Base-by-base conservation (phyloP, 345 rosid species). In the Arabis alpina region DNA sequence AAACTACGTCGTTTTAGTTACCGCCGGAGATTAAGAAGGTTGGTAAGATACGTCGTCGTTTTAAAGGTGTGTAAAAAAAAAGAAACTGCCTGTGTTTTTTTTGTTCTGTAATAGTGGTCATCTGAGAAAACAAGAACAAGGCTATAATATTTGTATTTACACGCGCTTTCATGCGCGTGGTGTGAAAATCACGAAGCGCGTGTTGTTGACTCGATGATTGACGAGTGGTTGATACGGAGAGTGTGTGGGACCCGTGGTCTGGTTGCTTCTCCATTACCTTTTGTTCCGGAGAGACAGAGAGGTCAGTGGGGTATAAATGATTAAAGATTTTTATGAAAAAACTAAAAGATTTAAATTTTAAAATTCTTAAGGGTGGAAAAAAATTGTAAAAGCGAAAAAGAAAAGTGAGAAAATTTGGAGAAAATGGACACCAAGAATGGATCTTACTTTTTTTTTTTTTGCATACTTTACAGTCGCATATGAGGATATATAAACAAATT, bases 161-260 rank as follows among this genome's bases (percentile, higher is more conserved):
- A 72, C 85, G 79, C 78, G 10, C 64, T 54, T 28, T 2, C 0
- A 1, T 9, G 64, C 64, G 77, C 84, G 88, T 79, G 70, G 0
- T n/a, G 0, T 6, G 5, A 10, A 4, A n/a, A 16, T 53, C 12
- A 64, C 1, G 3, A 27, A 0, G 58, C 48, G 73, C 67, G 78
- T 66, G 73, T 24, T 7, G 0, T 0, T 0, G 1, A 74, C 75
- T 71, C 30, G 48, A 4, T 12, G 2, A 1, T 23, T 4, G 14
- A 27, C 8, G n/a, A 0, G 28, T 9, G 11, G 36, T 14, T 16
- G 3, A 19, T 30, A 37, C 16, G 25, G 40, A 37, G 16, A 0
- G n/a, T 60, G 11, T 47, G 85, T 60, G 87, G 95, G 92, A 40
- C 88, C 87, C 75, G 43, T 28, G 2, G 45, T 43, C 50, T 58